Conservation (phyloP, 805 yeast genomes). For the Kazachstania viticola region DNA sequence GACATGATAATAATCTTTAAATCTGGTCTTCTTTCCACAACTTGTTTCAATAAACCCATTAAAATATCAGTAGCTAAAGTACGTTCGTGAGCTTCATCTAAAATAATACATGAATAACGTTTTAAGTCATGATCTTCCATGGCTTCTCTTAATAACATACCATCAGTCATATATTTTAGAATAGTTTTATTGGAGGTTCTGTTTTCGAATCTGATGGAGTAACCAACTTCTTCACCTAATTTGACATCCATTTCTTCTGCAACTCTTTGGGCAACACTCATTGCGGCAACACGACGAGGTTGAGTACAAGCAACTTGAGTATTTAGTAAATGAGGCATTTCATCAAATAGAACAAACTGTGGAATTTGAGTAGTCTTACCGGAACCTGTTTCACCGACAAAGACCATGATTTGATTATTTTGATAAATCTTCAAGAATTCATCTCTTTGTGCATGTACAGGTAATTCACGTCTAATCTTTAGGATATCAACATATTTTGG, state of each 20-base stretch:
- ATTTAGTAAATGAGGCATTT: constrained; percentile 76
- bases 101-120: constrained; percentile 77
- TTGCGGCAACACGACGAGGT: constrained; percentile 97
- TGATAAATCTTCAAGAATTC: constrained; percentile 82
- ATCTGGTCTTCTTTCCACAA: constrained; percentile 70
- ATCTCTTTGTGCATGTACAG: constrained; percentile 87
- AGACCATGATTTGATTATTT: constrained; percentile 85
- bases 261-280: constrained; percentile 95
- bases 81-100: constrained; percentile 98
- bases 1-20: constrained; percentile 91
- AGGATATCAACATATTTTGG: constrained; percentile 68
- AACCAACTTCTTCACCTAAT: constrained; percentile 91
- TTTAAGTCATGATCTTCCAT: constrained; percentile 85
- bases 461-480: constrained; percentile 70
- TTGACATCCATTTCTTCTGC: constrained; percentile 95
- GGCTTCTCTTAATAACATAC: constrained; percentile 94
- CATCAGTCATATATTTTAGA: constrained; percentile 94
- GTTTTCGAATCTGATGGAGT: constrained; percentile 88
- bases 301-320: constrained; percentile 90
- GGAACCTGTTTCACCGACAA: constrained; percentile 98
- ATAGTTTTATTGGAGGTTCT: constrained; percentile 71
- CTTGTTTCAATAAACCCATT: constrained; percentile 87
- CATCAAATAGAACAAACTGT: constrained; percentile 84
- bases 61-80: constrained; percentile 92
- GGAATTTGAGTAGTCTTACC: constrained; percentile 99